A percentile compares a stretch with the other conserved stretches of the same genome.
These are phyloP conservation scores for Boletus tomentosulus DNA, from an alignment of 768 basidiomycete species.

Conservation along the genomic window DNA sequence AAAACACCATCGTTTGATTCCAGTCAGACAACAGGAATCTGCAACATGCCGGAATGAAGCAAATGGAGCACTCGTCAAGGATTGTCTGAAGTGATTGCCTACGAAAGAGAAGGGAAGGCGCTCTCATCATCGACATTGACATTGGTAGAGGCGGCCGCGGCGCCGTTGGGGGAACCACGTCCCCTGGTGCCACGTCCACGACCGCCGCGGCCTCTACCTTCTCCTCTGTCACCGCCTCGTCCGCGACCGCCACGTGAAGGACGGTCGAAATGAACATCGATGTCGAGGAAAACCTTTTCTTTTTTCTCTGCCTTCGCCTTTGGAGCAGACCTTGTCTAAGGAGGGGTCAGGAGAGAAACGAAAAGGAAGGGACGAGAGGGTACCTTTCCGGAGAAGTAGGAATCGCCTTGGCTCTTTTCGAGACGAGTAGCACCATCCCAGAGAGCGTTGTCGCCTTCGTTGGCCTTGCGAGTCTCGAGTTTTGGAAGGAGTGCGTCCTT, in stretches of 20 bases:
- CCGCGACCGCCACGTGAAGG: slow-evolving; percentile 66
- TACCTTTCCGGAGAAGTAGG: slow-evolving; percentile 92
- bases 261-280: slow-evolving; percentile 85
- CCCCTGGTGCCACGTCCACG: slow-evolving; percentile 42
- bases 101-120: slow-evolving; percentile 87
- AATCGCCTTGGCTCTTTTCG: slow-evolving; percentile 59
- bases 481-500: slow-evolving; percentile 63
- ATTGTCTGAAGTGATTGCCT: slow-evolving; percentile 15
- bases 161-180: slow-evolving; percentile 41
- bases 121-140: slow-evolving; percentile 80
- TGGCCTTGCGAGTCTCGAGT: slow-evolving; percentile 72
- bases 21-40: slow-evolving; percentile 10
- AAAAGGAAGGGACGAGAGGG: slow-evolving; percentile 12
- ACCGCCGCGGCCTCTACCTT: slow-evolving; percentile 43
- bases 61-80: slow-evolving; percentile 1
- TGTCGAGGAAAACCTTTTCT: slow-evolving; percentile 89
- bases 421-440: slow-evolving; percentile 72
- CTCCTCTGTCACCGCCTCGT: slow-evolving; percentile 45
- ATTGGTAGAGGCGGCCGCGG: slow-evolving; percentile 44
- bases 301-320: slow-evolving; percentile 77
- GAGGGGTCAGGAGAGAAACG: slow-evolving; percentile 1
- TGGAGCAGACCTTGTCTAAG: slow-evolving; percentile 57
- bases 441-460: slow-evolving; percentile 69
- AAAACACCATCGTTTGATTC: slow-evolving; percentile 4
- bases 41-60: slow-evolving; percentile 7